Conservation (phyloP, 208 protist genomes). For the Vickermania ingenoplastis region DNA sequence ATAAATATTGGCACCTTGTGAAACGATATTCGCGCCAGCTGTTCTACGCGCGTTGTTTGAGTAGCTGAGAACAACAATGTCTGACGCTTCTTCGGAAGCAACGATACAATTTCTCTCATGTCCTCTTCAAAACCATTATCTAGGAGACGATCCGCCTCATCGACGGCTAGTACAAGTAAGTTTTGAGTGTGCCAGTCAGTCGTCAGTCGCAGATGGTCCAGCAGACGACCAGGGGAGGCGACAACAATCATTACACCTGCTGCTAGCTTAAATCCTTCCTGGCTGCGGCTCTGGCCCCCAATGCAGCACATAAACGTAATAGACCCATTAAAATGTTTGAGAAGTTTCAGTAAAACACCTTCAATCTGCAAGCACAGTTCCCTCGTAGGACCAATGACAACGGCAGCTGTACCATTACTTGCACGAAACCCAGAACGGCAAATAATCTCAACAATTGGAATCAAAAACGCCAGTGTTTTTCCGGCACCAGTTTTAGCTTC, state of each 20-base stretch:
- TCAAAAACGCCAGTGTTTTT: constrained; percentile 98
- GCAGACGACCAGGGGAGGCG: constrained; percentile 90
- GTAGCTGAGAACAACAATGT: constrained; percentile 99
- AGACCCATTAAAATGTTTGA: constrained; percentile 86
- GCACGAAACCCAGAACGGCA: constrained; percentile 90
- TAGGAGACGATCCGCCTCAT: constrained; percentile 99
- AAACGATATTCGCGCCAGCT: constrained; percentile 94
- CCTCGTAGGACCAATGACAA: constrained; percentile 98
- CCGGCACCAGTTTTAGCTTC: constrained; percentile 93
- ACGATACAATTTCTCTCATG: constrained; percentile 97
- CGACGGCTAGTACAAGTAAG: constrained; percentile 95
- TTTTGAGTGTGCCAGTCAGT: constrained; percentile 96
- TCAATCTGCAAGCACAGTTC: constrained; percentile 99
- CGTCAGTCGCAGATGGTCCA: constrained; percentile 98
- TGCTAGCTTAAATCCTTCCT: constrained; percentile 84
- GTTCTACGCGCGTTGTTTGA: constrained; percentile 97
- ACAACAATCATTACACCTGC: constrained; percentile 87
- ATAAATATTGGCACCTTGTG: constrained; percentile 93
- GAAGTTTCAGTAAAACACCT: constrained; percentile 90
- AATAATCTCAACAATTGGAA: constrained; percentile 98
- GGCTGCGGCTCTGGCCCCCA: constrained; percentile 83
- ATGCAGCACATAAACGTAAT: constrained; percentile 88
- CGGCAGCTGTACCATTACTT: constrained; percentile 94
- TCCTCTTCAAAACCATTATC: constrained; percentile 98
- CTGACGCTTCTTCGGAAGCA: constrained; percentile 95